A percentile compares a stretch with the other conserved stretches of the same genome.
phyloP scores from a whole-genome alignment of 768 basidiomycete species.

The Trametes elegans region DNA sequence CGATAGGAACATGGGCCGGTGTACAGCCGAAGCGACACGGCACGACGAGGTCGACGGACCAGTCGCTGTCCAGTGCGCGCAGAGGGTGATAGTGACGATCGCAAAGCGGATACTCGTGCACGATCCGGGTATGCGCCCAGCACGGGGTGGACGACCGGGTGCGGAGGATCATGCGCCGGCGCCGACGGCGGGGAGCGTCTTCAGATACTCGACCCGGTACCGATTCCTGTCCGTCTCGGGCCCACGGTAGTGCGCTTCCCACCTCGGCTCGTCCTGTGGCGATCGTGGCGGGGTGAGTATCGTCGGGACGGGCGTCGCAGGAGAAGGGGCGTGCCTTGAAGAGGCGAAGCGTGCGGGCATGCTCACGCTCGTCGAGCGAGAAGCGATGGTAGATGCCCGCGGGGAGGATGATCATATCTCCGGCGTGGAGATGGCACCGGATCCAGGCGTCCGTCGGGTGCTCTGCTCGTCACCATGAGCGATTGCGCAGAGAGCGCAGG shows the following conservation, averaged over 20 bases:
- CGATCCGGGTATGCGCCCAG: no score
- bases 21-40: no score
- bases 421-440: constrained; percentile 67
- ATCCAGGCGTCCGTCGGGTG: constrained; percentile 74
- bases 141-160: no score
- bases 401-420: constrained; percentile 86
- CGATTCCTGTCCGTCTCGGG: constrained; percentile 61
- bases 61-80: no score
- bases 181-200: constrained; percentile 37
- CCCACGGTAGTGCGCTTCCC: constrained; percentile 74
- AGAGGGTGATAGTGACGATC: no score
- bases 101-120: no score
- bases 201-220: constrained; percentile 60
- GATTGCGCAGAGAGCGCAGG: background rate
- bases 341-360: constrained; percentile 74
- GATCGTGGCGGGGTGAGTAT: no score
- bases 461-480: constrained; percentile 42
- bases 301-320: no score
- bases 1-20: no score
- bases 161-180: no score
- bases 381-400: constrained; percentile 95
- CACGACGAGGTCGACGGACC: no score
- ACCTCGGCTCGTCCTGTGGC: constrained; percentile 96
- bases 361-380: constrained; percentile 76
- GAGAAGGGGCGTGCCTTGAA: constrained; percentile 70